phyloP scores from a whole-genome alignment of 2,329 filamentous ascomycete genomes.

The Graphium sp. region DNA sequence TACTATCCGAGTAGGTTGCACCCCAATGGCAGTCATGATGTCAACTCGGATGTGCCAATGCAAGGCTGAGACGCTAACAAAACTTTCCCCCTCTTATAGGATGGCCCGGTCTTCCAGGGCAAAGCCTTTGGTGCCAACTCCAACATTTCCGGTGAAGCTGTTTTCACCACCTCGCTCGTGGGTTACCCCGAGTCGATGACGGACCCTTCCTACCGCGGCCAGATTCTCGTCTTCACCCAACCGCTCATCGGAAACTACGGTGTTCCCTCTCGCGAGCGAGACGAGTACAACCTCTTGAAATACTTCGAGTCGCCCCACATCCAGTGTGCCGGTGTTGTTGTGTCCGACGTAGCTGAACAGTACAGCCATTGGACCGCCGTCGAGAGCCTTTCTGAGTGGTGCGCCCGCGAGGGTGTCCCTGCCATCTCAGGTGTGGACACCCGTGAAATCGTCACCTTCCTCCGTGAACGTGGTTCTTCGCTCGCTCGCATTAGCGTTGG shows the following conservation, averaged over 20 bases:
- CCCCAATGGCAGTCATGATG: background rate
- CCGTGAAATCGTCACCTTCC: slow-evolving; percentile 84
- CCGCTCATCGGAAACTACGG: slow-evolving; percentile 98
- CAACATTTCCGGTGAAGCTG: slow-evolving; percentile 94
- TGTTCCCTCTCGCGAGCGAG: slow-evolving; percentile 71
- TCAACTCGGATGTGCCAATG: background rate
- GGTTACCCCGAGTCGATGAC: slow-evolving; percentile 95
- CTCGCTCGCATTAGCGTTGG: slow-evolving; percentile 88
- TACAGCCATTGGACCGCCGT: slow-evolving; percentile 99
- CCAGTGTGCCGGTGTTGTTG: slow-evolving; percentile 88
- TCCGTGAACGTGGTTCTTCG: slow-evolving; percentile 93
- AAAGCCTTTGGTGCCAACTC: slow-evolving; percentile 92
- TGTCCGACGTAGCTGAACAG: slow-evolving; percentile 80
- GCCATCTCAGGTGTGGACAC: slow-evolving; percentile 96
- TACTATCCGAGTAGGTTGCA: slow-evolving; percentile 61
- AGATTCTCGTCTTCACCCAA: slow-evolving; percentile 97
- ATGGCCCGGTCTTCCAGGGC: slow-evolving; percentile 90
- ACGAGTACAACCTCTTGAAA: slow-evolving; percentile 80
- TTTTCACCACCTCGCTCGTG: slow-evolving; percentile 95
- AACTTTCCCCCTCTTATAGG: slow-evolving; percentile 25
- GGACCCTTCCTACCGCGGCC: slow-evolving; percentile 75
- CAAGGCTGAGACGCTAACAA: slow-evolving; percentile 7
- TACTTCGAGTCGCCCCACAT: slow-evolving; percentile 98
- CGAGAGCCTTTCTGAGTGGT: slow-evolving; percentile 86
- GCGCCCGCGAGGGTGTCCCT: slow-evolving; percentile 85